phyloP scores from a whole-genome alignment of 768 basidiomycete genomes.

The Boletus subcaerulescens region DNA sequence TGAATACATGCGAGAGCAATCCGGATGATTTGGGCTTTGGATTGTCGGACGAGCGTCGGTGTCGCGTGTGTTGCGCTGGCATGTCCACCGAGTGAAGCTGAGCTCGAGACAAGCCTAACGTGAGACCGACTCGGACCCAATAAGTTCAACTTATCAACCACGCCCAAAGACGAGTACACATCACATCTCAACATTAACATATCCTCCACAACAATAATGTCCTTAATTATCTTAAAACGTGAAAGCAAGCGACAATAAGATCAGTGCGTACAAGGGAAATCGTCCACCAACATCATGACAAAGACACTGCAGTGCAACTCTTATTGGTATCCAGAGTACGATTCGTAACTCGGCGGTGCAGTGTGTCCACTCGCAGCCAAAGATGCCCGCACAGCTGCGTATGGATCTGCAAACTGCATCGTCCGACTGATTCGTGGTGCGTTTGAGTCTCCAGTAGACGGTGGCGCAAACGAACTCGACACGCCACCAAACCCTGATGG shows the following conservation, averaged over 20 bases:
- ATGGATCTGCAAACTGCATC: conserved; percentile 92
- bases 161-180: conserved; percentile 6
- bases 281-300: conserved; percentile 1
- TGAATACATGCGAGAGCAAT: conserved; percentile 61
- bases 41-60: not conserved
- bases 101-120: not conserved
- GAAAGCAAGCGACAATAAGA: conserved; percentile 8
- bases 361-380: conserved; percentile 37
- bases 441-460: conserved; percentile 32
- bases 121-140: conserved; percentile 19
- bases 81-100: conserved; percentile 5
- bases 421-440: conserved; percentile 72
- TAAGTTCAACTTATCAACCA: conserved; percentile 8
- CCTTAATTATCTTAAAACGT: conserved; percentile 11
- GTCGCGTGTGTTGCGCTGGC: not conserved
- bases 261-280: conserved; percentile 10
- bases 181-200: conserved; percentile 5
- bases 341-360: conserved; percentile 51
- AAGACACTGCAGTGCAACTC: not conserved
- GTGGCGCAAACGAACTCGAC: conserved; percentile 32
- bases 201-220: conserved; percentile 5
- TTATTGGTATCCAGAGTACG: conserved; percentile 51
- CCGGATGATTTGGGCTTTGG: conserved; percentile 28
- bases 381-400: conserved; percentile 72
- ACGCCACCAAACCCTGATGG: conserved; percentile 66